These are phyloP conservation scores for Hippophae tibetana DNA, from an alignment of 306 rosid genomes.

Conservation along the genomic window DNA sequence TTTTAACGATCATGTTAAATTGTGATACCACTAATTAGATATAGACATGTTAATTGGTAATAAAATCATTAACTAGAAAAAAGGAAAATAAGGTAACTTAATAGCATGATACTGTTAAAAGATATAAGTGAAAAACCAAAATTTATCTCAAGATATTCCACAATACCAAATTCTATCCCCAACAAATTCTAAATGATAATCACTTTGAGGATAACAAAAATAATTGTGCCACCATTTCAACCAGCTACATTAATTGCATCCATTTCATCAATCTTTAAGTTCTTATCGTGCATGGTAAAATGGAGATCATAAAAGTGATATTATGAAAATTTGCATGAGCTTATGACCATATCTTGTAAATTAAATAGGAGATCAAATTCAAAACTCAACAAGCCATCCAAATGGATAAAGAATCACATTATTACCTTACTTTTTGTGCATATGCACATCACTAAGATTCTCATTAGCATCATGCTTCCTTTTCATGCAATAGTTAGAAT, in stretches of 20 bases:
- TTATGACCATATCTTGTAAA: not conserved
- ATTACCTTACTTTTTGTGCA: slow-evolving; percentile 98
- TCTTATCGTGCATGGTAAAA: slow-evolving; percentile 52
- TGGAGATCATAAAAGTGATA: slow-evolving; percentile 12
- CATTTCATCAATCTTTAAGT: slow-evolving; percentile 77
- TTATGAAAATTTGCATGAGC: slow-evolving; percentile 4
- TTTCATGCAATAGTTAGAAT: slow-evolving; percentile 64
- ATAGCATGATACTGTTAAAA: no score
- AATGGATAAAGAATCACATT: slow-evolving; percentile 5
- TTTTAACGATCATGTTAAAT: no score
- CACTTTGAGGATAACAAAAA: slow-evolving; percentile 49
- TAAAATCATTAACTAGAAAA: not conserved
- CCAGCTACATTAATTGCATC: slow-evolving; percentile 84
- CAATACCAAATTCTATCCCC: slow-evolving; percentile 42
- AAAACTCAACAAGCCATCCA: not conserved
- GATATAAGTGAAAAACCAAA: slow-evolving; percentile 6
- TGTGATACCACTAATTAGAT: not conserved
- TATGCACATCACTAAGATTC: slow-evolving; percentile 71
- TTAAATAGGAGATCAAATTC: not conserved
- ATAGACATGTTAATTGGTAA: not conserved
- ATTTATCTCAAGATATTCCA: slow-evolving; percentile 63
- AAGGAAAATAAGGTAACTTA: not conserved
- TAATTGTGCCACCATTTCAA: slow-evolving; percentile 41
- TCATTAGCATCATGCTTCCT: slow-evolving; percentile 98
- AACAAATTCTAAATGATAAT: slow-evolving; percentile 52